A percentile compares a stretch with the other conserved stretches of the same genome.
phyloP scores from a whole-genome alignment of 129 eudicot species.

The Ambrosia artemisiifolia region DNA sequence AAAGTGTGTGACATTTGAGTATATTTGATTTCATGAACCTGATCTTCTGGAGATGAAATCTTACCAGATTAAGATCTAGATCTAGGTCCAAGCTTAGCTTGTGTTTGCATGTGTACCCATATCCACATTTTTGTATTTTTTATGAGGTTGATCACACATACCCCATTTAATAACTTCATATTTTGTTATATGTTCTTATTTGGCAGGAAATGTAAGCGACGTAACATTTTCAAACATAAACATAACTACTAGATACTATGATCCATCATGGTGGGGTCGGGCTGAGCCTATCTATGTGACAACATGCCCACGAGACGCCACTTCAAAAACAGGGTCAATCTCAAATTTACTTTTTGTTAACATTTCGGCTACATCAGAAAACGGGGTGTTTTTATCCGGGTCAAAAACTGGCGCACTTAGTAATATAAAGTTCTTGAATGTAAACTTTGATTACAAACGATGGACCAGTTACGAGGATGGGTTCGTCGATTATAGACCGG shows the following conservation, averaged over 20 bases:
- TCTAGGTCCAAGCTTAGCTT: no score
- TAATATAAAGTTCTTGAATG: conserved; percentile 59
- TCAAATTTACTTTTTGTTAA: conserved; percentile 62
- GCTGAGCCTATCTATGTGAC: conserved; percentile 92
- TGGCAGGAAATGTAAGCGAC: conserved; percentile 81
- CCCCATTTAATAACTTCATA: neutral
- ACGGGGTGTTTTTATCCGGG: conserved; percentile 87
- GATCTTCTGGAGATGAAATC: neutral
- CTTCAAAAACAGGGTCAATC: conserved; percentile 58
- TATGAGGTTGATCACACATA: neutral
- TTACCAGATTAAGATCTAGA: no score
- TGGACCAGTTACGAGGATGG: conserved; percentile 81
- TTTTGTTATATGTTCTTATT: conserved; percentile 4
- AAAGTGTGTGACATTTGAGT: no score
- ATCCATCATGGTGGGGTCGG: conserved; percentile 98
- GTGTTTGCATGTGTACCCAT: no score
- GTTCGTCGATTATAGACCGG: conserved; percentile 83
- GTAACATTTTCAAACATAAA: conserved; percentile 82
- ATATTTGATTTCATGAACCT: neutral
- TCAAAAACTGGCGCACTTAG: conserved; percentile 52
- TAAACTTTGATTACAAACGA: conserved; percentile 69
- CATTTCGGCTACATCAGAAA: conserved; percentile 81
- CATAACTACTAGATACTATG: conserved; percentile 85
- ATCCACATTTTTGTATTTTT: neutral
- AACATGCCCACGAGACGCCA: conserved; percentile 67